These are phyloP conservation scores for Ustilago lituana DNA, from an alignment of 1,284 basidiomycete genomes.

Conservation along the genomic window DNA sequence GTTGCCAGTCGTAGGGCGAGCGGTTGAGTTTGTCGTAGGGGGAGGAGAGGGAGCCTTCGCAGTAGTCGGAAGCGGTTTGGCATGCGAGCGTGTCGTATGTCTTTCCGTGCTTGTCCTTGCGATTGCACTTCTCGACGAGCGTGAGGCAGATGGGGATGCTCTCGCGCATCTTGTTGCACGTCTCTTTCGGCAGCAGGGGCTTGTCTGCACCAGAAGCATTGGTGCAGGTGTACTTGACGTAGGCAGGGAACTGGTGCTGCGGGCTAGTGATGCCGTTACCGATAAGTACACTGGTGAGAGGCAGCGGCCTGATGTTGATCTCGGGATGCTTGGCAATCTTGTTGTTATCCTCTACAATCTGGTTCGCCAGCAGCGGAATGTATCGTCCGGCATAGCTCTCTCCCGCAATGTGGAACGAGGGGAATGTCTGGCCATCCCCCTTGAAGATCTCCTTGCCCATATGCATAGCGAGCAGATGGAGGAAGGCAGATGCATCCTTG, in stretches of 20 bases:
- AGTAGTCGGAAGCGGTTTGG: slow-evolving; percentile 53
- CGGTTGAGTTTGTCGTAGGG: slow-evolving; percentile 56
- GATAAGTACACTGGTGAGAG: slow-evolving; percentile 58
- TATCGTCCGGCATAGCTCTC: slow-evolving; percentile 65
- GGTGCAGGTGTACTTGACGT: slow-evolving; percentile 62
- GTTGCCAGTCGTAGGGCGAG: slow-evolving; percentile 61
- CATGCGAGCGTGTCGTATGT: slow-evolving; percentile 55
- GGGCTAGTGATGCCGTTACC: slow-evolving; percentile 67
- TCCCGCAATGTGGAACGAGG: slow-evolving; percentile 61
- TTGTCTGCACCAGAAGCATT: slow-evolving; percentile 43
- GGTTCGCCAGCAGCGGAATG: slow-evolving; percentile 59
- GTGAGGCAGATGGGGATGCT: slow-evolving; percentile 52
- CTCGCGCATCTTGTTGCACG: slow-evolving; percentile 53
- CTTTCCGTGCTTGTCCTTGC: slow-evolving; percentile 27
- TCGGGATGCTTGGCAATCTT: slow-evolving; percentile 52
- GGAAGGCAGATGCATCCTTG: slow-evolving; percentile 61
- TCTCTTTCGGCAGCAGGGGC: slow-evolving; percentile 49
- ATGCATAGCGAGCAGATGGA: slow-evolving; percentile 63
- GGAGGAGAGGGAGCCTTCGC: slow-evolving; percentile 50
- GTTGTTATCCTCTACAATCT: slow-evolving; percentile 62
- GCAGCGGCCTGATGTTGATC: slow-evolving; percentile 54
- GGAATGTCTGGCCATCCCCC: slow-evolving; percentile 18
- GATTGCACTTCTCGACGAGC: slow-evolving; percentile 62
- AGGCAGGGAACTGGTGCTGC: slow-evolving; percentile 59
- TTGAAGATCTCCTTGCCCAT: slow-evolving; percentile 45